Conservation (phyloP, 2,329 filamentous ascomycete species). For the Arthroderma sp. region DNA sequence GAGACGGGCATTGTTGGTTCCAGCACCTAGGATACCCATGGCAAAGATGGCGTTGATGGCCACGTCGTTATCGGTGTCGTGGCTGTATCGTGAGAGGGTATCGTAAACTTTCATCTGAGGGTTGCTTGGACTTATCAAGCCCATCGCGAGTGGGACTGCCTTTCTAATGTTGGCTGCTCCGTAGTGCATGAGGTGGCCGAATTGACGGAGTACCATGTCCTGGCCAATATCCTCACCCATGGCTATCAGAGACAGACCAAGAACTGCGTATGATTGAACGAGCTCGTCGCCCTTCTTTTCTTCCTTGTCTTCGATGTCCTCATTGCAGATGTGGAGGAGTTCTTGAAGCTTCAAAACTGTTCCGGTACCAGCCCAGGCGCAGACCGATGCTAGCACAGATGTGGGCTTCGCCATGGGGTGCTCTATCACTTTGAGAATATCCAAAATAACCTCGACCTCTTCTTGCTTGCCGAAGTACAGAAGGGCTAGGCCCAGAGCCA, state of each 20-base stretch:
- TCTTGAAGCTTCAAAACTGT: conserved; percentile 96
- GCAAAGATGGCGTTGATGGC: conserved; percentile 98
- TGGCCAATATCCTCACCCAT: conserved; percentile 99
- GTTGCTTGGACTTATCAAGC: conserved; percentile 90
- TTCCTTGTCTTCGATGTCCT: conserved; percentile 86
- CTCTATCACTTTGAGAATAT: conserved; percentile 92
- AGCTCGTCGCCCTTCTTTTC: conserved; percentile 93
- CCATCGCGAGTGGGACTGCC: conserved; percentile 91
- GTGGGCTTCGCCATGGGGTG: conserved; percentile 97
- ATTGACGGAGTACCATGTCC: conserved; percentile 96
- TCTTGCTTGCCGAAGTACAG: conserved; percentile 95
- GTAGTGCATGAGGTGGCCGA: conserved; percentile 98
- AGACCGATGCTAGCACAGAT: conserved; percentile 85
- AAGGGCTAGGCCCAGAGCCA: conserved; percentile 82
- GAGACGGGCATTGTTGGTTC: conserved; percentile 93
- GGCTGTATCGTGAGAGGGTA: conserved; percentile 89
- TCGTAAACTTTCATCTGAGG: conserved; percentile 99
- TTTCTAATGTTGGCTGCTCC: conserved; percentile 94
- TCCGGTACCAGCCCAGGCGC: conserved; percentile 94
- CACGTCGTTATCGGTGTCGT: conserved; percentile 97
- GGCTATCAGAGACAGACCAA: conserved; percentile 83
- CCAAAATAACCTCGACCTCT: conserved; percentile 94
- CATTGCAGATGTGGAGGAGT: conserved; percentile 93
- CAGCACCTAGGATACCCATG: conserved; percentile 92
- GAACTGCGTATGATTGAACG: conserved; percentile 86